phyloP scores from a whole-genome alignment of 176 grass and related monocot species.

The Luzula sylvatica region DNA sequence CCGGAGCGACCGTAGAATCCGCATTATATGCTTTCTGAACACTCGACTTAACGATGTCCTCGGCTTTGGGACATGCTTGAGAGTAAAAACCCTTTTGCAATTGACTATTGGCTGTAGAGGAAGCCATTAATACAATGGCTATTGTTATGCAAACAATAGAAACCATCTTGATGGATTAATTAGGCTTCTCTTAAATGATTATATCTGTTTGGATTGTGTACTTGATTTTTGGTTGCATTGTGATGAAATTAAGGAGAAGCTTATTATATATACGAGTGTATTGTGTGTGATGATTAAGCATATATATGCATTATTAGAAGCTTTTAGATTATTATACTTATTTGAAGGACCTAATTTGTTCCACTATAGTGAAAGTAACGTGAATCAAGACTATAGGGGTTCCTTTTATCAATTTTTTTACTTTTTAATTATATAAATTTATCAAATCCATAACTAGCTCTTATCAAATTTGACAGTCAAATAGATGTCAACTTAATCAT shows the following conservation, averaged over 20 bases:
- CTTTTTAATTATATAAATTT: no score
- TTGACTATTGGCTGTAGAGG: conserved; percentile 25
- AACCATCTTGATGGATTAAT: conserved; percentile 6
- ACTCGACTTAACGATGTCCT: conserved; percentile 52
- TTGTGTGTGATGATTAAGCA: conserved; percentile 4
- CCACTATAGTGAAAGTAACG: conserved; percentile 1
- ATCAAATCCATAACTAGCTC: no score
- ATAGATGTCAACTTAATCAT: no score
- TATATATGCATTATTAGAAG: no score
- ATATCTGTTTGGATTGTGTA: neutral
- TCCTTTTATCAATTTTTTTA: no score
- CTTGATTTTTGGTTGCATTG: neutral
- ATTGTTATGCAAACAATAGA: conserved; percentile 9
- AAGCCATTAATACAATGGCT: neutral
- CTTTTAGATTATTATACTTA: no score
- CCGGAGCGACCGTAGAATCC: conserved; percentile 48
- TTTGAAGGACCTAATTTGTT: neutral
- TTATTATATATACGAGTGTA: conserved; percentile 3
- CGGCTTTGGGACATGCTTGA: conserved; percentile 35
- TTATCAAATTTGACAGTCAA: no score
- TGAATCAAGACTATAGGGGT: neutral
- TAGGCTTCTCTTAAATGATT: neutral
- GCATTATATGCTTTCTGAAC: conserved; percentile 54
- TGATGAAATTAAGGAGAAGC: neutral
- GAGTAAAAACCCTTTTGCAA: conserved; percentile 59